Evolutionary conservation across 1,284 basidiomycete species (phyloP).

Genomic region (Pseudozyma pruni): DNA sequence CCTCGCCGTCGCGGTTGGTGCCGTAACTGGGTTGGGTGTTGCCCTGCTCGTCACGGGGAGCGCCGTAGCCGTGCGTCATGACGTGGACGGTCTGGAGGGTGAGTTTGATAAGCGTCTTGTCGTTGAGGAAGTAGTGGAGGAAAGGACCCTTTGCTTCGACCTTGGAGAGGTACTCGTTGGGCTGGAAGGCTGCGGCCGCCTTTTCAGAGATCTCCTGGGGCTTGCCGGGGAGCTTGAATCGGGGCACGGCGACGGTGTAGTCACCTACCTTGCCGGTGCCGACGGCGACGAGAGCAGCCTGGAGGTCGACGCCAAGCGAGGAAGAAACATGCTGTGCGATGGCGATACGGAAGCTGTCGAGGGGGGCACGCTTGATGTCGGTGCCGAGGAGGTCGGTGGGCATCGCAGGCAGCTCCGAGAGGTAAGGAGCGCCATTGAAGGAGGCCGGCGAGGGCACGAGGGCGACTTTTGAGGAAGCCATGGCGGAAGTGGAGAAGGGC

Average conservation of each 20-base stretch:
- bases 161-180: constrained; percentile 57
- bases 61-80: constrained; percentile 73
- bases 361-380: constrained; percentile 77
- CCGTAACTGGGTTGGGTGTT: constrained; percentile 64
- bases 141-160: constrained; percentile 60
- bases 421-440: constrained; percentile 70
- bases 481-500: constrained; percentile 40
- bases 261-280: constrained; percentile 88
- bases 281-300: constrained; percentile 81
- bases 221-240: constrained; percentile 87
- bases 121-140: constrained; percentile 59
- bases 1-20: constrained; percentile 60
- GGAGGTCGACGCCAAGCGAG: constrained; percentile 72
- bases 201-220: constrained; percentile 80
- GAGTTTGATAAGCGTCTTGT: constrained; percentile 76
- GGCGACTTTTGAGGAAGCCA: constrained; percentile 40
- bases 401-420: constrained; percentile 64
- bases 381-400: constrained; percentile 65
- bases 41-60: constrained; percentile 42
- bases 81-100: constrained; percentile 84
- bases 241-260: constrained; percentile 88
- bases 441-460: constrained; percentile 50
- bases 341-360: constrained; percentile 86
- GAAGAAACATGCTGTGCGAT: constrained; percentile 82
- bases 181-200: constrained; percentile 74